Base-by-base conservation (phyloP, 1,284 basidiomycete species). In the Kalmanozyma brasiliensis region DNA sequence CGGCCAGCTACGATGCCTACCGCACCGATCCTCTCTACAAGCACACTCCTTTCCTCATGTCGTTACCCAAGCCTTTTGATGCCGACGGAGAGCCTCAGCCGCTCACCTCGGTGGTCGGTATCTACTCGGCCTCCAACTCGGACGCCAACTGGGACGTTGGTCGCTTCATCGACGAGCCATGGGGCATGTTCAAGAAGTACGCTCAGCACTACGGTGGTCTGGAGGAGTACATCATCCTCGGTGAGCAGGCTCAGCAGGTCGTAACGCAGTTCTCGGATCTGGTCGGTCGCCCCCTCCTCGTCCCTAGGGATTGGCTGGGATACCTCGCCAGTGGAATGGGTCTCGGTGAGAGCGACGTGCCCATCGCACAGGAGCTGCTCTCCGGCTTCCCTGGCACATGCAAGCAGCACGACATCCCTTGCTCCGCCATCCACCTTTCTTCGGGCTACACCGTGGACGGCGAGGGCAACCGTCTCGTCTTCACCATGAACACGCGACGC, bases 21-120 rank as follows among this genome's bases (percentile, higher is more conserved):
- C 68, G 77, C 32, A 75, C 82, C 16, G 84, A 84, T 57, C 84
- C 84, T 46, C 77, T 84, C 43, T 84, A 85, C 80, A 85, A 85
- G 73, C 83, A 85, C 59, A 84, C 83, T 0, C 84, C 84, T 0
- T 84, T 82, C 74, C 74, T 85, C 36, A 78, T 85, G 56, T 81
- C 80, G 17, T 43, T 81, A 10, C 69, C 77, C 19, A 74, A 70
- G 40, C 74, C 78, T 1, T 52, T 68, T 13, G 49, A 69, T 16
- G 74, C 49, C 6, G 71, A 76, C 20, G 56, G 73, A 41, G 45
- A 52, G 11, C 37, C 57, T 4, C 63, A 52, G 22, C 59, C 69
- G 0, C 55, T 63, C 7, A 68, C 73, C 13, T 82, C 80, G 8
- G 80, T 81, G 0, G 82, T 83, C 48, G 83, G 83, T 19, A 77